These are phyloP conservation scores for Pezicula rhizophila DNA, from an alignment of 2,329 filamentous ascomycete species.

Conservation along the genomic window DNA sequence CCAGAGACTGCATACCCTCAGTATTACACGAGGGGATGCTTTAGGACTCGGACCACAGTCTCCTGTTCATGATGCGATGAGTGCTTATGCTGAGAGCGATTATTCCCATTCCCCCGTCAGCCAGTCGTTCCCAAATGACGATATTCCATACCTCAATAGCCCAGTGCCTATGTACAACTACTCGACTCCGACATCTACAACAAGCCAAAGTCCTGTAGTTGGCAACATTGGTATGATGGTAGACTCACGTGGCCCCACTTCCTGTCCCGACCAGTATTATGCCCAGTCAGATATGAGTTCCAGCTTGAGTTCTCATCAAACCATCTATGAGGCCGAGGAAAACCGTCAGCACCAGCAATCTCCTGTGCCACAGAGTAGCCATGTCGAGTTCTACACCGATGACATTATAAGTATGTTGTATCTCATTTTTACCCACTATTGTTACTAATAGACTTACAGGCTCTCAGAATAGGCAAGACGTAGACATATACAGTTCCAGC, in stretches of 20 bases:
- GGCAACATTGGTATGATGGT: constrained; percentile 40
- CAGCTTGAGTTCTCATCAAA: constrained; percentile 53
- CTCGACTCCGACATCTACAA: constrained; percentile 42
- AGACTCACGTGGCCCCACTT: constrained; percentile 48
- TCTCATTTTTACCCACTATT: constrained; percentile 1
- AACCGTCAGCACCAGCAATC: constrained; percentile 22
- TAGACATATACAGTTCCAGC: constrained; percentile 25
- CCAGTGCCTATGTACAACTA: constrained; percentile 54
- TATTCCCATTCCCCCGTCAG: constrained; percentile 49
- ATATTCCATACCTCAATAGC: constrained; percentile 50
- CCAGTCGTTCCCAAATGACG: constrained; percentile 48
- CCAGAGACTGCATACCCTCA: constrained; percentile 40
- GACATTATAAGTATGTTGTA: constrained; percentile 28
- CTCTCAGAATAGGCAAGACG: constrained; percentile 16
- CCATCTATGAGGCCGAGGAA: constrained; percentile 43
- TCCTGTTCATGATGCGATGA: constrained; percentile 44
- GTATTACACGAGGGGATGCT: constrained; percentile 31
- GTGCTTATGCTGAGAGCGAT: constrained; percentile 45
- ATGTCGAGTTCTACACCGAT: constrained; percentile 6
- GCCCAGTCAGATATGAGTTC: constrained; percentile 55
- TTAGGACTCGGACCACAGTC: constrained; percentile 11
- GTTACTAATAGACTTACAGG: constrained; percentile 11
- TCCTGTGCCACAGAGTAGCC: constrained; percentile 8
- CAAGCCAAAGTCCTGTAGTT: constrained; percentile 49
- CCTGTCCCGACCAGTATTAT: constrained; percentile 56